Conservation (phyloP, 2,329 filamentous ascomycete species). For the Xylariaceae sp. region DNA sequence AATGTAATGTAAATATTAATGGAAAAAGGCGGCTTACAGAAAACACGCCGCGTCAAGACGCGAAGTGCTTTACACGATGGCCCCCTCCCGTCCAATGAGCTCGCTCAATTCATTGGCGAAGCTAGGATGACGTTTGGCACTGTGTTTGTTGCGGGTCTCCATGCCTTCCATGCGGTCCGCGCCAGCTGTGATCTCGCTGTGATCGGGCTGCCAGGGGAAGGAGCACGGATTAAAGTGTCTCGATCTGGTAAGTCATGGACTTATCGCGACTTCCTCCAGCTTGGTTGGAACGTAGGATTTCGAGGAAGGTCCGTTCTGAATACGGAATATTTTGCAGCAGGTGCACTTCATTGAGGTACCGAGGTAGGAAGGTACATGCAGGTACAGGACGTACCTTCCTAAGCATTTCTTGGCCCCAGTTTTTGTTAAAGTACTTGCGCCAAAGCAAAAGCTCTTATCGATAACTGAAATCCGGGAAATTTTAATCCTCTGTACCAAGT, state of each 20-base stretch:
- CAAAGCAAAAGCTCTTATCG: conserved; percentile 12
- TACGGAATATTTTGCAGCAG: too few species aligned
- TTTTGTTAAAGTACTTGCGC: not conserved
- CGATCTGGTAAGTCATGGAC: too few species aligned
- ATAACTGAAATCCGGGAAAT: conserved; percentile 18
- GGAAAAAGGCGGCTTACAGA: conserved; percentile 13
- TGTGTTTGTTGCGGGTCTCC: conserved; percentile 4
- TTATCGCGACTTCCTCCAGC: too few species aligned
- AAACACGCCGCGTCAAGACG: conserved; percentile 20
- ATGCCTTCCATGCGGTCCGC: not conserved
- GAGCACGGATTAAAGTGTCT: too few species aligned
- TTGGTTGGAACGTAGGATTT: too few species aligned
- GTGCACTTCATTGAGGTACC: not conserved
- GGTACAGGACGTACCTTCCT: not conserved
- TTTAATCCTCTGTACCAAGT: conserved; percentile 9
- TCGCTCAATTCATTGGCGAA: not conserved
- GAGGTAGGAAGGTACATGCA: not conserved
- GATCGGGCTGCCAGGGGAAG: not conserved
- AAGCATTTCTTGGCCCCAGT: not conserved
- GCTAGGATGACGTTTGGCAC: conserved; percentile 13
- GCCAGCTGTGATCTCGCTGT: not conserved
- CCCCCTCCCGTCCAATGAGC: conserved; percentile 9
- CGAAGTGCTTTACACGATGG: conserved; percentile 22
- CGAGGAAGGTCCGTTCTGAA: too few species aligned
- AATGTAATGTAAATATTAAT: conserved; percentile 1